Evolutionary conservation across 164 flowering plant genomes (phyloP), one percentile per base, ranked within the genome.

Genomic region (Magnolia kwangsiensis): DNA sequence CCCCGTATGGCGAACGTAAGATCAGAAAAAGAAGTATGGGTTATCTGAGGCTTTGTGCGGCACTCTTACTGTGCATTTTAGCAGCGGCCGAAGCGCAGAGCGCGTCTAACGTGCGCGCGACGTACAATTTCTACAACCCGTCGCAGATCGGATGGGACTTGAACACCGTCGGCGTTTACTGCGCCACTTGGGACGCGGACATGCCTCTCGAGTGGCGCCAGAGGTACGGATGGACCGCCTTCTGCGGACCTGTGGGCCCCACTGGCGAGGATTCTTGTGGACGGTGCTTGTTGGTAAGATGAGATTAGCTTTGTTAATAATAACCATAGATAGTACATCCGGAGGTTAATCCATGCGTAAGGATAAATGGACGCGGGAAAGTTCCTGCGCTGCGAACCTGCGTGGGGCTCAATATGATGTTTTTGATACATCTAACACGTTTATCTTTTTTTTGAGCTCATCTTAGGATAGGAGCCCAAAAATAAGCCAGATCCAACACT

Each of bases 111-210:
- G 89, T 87, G 18, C 76, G 84, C 19, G 83, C 91, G 10, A 86
- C 91, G 0, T 87, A 84, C 61, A 80, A 89, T 74, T 1, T 63
- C 18, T 89, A 89, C 80, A 84, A 85, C 49, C 88, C 91, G 3
- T 74, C 75, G 21, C 76, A 80, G 24, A 79, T 64, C 58, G 79
- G 78, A 3, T 89, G 91, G 91, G 87, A 87, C 61, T 74, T 85
- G 76, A 72, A 27, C 14, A 78, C 74, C 1, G 90, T 69, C 1
- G 80, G 87, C 49, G 86, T 82, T 21, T 87, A 68, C 75, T 87
- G 90, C 49, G 58, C 90, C 0, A 87, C 90, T 0, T 87, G 87
- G 88, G 86, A 87, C 65, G 90, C 83, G 45, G 59, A 77, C 72
- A 83, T 82, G 82, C 83, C 88, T 7, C 79, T 83, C 16, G 82